phyloP scores from a whole-genome alignment of 345 rosid species.

The Erodium maritimum region DNA sequence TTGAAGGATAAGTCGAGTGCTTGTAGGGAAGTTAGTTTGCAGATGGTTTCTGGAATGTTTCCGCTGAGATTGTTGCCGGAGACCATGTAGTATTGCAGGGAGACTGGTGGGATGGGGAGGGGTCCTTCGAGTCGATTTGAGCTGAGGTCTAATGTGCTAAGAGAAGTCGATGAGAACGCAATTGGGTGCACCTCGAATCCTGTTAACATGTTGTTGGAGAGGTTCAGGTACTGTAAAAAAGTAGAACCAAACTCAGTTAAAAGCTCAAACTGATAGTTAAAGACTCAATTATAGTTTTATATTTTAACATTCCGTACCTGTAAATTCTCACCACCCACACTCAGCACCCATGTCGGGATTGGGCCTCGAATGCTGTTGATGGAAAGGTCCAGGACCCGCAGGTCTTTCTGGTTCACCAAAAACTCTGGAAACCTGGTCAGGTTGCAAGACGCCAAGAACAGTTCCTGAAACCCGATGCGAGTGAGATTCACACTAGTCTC shows the following conservation, averaged over 20 bases:
- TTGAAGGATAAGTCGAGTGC: conserved; percentile 9
- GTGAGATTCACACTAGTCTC: background rate
- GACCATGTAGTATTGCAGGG: background rate
- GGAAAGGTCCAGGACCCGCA: background rate
- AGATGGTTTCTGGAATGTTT: conserved; percentile 1
- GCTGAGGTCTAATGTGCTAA: background rate
- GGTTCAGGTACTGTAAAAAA: no score
- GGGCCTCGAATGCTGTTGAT: conserved; percentile 5
- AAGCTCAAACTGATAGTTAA: no score
- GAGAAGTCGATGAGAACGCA: background rate
- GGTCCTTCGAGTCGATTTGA: conserved; percentile 5
- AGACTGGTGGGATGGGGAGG: conserved; percentile 9
- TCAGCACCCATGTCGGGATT: conserved; percentile 7
- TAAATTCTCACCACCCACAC: background rate
- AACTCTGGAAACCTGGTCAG: conserved; percentile 4
- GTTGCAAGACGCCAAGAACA: conserved; percentile 8
- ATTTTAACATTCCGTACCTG: no score
- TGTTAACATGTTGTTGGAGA: conserved; percentile 3
- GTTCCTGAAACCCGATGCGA: background rate
- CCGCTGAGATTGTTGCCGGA: conserved; percentile 6
- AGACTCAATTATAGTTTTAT: no score
- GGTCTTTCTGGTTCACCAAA: conserved; percentile 3
- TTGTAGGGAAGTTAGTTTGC: background rate
- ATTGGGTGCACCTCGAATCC: conserved; percentile 2
- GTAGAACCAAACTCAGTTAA: no score